Evolutionary conservation across 1,284 basidiomycete genomes (phyloP), one percentile per base, ranked within the genome.

Genomic region (Puccinia brachypodii): DNA sequence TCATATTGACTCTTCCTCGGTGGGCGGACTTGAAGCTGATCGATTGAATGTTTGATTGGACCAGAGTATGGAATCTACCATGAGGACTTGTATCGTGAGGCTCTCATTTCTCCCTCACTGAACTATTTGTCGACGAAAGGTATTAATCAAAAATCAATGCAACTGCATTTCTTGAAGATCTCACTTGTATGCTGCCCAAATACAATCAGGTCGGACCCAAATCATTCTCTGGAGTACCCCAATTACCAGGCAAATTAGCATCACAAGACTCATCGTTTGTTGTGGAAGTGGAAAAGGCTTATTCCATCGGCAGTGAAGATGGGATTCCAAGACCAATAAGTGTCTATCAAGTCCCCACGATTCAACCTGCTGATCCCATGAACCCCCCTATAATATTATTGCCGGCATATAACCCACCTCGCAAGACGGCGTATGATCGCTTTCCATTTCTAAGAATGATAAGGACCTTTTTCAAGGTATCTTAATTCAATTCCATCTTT

Each of bases 11-110:
- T 58, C 16, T n/a, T 66, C 36, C 40, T 66, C 22, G 6, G 3
- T 9, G 14, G 28, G 13, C 22, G 19, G 66, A 42, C 16, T 31
- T 71, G 8, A 79, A 19, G 4, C 53, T 72, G n/a, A 38, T 47
- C 9, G 13, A 50, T 31, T 66, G 33, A 28, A 28, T 60, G 36
- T 40, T 36, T n/a, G 22, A 64, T 14, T 44, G 36, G 8, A n/a
- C 33, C 36, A 80, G 77, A 80, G 36, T 47, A 71, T 50, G 68
- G 68, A 22, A 80, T 80, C 33, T 80, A 71, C 60, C 64, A 73
- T 38, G 77, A 80, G 36, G 77, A 80, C 31, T 73, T 80, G n/a
- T 80, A 80, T 44, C 77, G 77, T 80, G 36, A 22, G 77, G 62
- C 38, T 40, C n/a, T 3, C 13, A 7, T 53, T 53, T 22, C 16